Conservation (phyloP, 257 asterid genomes). For the Plantago major region DNA sequence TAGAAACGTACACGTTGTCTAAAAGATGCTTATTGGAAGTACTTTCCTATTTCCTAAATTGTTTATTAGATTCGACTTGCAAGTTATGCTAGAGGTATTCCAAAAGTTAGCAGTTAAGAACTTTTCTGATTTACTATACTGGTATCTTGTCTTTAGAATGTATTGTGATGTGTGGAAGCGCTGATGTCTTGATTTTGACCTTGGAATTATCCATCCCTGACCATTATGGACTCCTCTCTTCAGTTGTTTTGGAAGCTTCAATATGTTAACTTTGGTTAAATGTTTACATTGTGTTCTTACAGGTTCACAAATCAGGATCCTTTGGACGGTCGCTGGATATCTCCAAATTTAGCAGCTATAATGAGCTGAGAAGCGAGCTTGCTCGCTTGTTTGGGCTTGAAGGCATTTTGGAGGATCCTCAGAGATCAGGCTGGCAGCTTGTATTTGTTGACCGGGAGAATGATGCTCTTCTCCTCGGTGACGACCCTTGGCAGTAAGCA, state of each 20-base stretch:
- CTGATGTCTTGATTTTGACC: neutral
- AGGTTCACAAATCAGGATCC: slow-evolving; percentile 97
- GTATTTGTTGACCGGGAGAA: slow-evolving; percentile 97
- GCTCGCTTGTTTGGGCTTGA: slow-evolving; percentile 92
- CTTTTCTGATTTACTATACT: neutral
- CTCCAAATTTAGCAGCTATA: slow-evolving; percentile 89
- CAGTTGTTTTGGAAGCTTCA: slow-evolving; percentile 4
- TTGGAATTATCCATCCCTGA: too few species aligned
- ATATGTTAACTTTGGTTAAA: neutral
- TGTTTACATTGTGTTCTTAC: slow-evolving; percentile 9
- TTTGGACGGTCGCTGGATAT: slow-evolving; percentile 84
- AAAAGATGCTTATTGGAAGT: too few species aligned
- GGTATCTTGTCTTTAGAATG: neutral
- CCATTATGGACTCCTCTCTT: too few species aligned
- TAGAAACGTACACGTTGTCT: too few species aligned
- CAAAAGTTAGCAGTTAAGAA: neutral
- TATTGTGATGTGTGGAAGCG: neutral
- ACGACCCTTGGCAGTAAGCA: slow-evolving; percentile 98
- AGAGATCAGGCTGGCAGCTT: slow-evolving; percentile 99
- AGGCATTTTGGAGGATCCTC: slow-evolving; percentile 93
- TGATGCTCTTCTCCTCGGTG: slow-evolving; percentile 97
- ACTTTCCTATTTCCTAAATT: too few species aligned
- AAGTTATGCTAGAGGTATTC: too few species aligned
- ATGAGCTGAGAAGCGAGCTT: slow-evolving; percentile 88
- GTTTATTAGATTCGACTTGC: too few species aligned